These are phyloP conservation scores for Tuber calosporum DNA, from an alignment of 495 filamentous ascomycete genomes.

Conservation along the genomic window DNA sequence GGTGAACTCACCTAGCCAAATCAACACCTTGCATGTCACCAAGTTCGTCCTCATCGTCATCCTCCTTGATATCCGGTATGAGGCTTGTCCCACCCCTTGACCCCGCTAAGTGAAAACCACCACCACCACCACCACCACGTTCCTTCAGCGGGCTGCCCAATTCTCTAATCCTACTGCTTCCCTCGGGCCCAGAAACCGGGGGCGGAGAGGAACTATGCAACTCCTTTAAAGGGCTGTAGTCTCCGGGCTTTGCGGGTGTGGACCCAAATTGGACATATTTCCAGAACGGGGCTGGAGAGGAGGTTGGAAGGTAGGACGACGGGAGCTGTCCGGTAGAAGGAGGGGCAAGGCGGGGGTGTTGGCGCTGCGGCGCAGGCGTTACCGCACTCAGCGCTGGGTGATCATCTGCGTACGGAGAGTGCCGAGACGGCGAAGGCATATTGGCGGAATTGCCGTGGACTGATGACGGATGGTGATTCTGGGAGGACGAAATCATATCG, in stretches of 20 bases:
- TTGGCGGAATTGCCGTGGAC: conserved; percentile 42
- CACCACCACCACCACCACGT: conserved; percentile 32
- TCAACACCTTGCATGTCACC: conserved; percentile 59
- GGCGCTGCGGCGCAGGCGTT: conserved; percentile 76
- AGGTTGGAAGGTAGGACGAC: conserved; percentile 90
- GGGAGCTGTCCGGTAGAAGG: conserved; percentile 82
- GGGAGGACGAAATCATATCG: conserved; percentile 48
- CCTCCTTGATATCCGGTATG: conserved; percentile 36
- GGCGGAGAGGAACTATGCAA: conserved; percentile 50
- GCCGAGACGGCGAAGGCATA: conserved; percentile 29
- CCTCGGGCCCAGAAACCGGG: conserved; percentile 49
- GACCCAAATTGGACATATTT: conserved; percentile 70
- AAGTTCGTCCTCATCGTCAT: conserved; percentile 46
- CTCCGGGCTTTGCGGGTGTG: conserved; percentile 64
- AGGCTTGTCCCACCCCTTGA: conserved; percentile 34
- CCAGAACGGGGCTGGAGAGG: conserved; percentile 96
- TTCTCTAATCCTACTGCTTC: conserved; percentile 51
- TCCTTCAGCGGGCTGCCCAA: conserved; percentile 40
- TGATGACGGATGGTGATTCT: conserved; percentile 49
- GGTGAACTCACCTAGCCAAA: conserved; percentile 54
- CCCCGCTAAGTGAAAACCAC: conserved; percentile 25
- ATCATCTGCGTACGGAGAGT: conserved; percentile 50
- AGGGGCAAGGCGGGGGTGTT: conserved; percentile 74
- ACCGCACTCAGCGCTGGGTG: conserved; percentile 57
- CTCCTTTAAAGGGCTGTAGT: conserved; percentile 55